These are phyloP conservation scores for Trichoderma asperellum DNA, from an alignment of 2,329 filamentous ascomycete species.

Conservation along the genomic window DNA sequence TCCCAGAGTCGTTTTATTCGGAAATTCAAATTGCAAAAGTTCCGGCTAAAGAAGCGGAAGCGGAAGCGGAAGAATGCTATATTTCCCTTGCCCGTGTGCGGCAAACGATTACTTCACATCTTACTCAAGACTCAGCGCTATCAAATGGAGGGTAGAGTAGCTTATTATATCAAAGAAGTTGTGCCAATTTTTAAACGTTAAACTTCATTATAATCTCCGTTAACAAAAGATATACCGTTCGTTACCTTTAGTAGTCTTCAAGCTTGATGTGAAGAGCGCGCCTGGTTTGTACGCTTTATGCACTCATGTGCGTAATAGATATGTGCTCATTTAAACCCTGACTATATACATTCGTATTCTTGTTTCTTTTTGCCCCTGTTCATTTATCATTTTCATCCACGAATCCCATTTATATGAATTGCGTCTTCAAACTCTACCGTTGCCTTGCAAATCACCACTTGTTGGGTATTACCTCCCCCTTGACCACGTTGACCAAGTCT, in stretches of 20 bases:
- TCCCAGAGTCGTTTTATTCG: background rate
- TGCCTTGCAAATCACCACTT: slow-evolving; percentile 34
- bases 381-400: background rate
- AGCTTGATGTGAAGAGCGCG: background rate
- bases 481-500: slow-evolving; percentile 55
- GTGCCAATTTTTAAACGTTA: background rate
- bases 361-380: background rate
- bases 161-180: background rate
- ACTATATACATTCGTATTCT: background rate
- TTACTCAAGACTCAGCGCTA: background rate
- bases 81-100: background rate
- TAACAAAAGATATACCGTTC: background rate
- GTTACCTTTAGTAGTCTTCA: background rate
- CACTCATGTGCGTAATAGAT: background rate
- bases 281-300: background rate
- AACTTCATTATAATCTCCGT: background rate
- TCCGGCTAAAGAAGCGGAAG: background rate
- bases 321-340: background rate
- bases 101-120: background rate
- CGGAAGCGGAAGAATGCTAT: background rate
- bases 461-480: slow-evolving; percentile 53
- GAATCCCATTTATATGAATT: background rate
- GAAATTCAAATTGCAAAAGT: background rate
- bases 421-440: no score
- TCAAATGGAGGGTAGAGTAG: background rate